phyloP scores from a whole-genome alignment of 1,139 yeast genomes.

The Sugiyamaella paludigena region DNA sequence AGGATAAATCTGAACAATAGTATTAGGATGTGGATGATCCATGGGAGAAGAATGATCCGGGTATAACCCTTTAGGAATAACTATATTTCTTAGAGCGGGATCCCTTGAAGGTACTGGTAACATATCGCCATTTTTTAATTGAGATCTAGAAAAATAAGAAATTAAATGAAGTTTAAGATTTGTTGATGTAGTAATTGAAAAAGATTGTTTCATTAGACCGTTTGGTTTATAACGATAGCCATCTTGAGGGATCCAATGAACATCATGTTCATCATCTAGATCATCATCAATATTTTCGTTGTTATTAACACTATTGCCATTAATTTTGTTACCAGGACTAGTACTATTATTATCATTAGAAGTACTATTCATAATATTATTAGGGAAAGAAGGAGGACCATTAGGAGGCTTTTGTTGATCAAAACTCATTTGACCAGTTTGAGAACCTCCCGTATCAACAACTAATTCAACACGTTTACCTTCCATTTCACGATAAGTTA shows the following conservation, averaged over 20 bases:
- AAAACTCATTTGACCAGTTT: no score
- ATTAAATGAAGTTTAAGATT: constrained; percentile 57
- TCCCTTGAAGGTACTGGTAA: constrained; percentile 45
- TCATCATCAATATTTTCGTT: constrained; percentile 6
- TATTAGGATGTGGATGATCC: constrained; percentile 19
- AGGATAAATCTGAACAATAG: constrained; percentile 17
- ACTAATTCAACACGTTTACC: constrained; percentile 28
- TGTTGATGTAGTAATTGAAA: constrained; percentile 52
- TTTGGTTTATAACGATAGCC: constrained; percentile 43
- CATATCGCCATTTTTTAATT: constrained; percentile 29
- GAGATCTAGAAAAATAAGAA: constrained; percentile 45
- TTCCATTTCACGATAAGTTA: constrained; percentile 63
- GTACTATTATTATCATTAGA: not conserved
- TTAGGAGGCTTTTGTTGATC: not conserved
- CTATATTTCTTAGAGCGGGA: constrained; percentile 36
- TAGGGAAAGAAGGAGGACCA: constrained; percentile 1
- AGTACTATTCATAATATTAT: not conserved
- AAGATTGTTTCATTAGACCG: constrained; percentile 61
- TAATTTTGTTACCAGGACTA: not conserved
- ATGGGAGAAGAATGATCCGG: constrained; percentile 35
- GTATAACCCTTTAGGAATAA: constrained; percentile 42
- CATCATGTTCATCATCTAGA: constrained; percentile 19
- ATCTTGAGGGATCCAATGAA: constrained; percentile 27
- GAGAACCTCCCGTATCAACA: constrained; percentile 3
- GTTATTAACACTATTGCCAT: not conserved